Conservation (phyloP, 306 rosid genomes). For the Casuarina equisetifolia region DNA sequence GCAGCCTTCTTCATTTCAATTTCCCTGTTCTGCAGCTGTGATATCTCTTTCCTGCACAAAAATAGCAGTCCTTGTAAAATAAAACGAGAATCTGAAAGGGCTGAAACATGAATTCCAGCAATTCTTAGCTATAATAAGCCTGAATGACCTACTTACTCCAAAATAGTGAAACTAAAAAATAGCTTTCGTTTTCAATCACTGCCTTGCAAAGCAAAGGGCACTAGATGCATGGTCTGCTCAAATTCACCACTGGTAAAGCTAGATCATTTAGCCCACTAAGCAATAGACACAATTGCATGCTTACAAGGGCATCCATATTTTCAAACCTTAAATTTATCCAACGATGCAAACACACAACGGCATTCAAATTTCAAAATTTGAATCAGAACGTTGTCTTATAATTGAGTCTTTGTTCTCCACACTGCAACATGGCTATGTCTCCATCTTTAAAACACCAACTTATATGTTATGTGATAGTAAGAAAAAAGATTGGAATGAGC, state of each 20-base stretch:
- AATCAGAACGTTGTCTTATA: neutral
- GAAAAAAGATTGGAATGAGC: neutral
- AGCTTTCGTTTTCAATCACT: neutral
- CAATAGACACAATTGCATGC: neutral
- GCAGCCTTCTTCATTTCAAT: slow-evolving; percentile 74
- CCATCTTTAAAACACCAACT: neutral
- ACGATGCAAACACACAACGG: neutral
- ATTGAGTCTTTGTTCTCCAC: neutral
- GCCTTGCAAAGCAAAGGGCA: neutral
- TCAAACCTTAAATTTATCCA: neutral
- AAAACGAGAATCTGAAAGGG: slow-evolving; percentile 14
- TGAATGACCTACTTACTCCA: neutral
- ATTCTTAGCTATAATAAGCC: slow-evolving; percentile 3
- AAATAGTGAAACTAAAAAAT: neutral
- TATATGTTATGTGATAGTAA: neutral
- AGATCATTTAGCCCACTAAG: neutral
- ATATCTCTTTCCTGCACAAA: slow-evolving; percentile 73
- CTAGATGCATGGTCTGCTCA: neutral
- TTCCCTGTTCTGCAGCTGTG: slow-evolving; percentile 79
- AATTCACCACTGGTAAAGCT: neutral
- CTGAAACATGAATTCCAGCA: slow-evolving; percentile 1
- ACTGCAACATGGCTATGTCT: neutral
- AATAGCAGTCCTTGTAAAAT: slow-evolving; percentile 7
- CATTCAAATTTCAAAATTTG: neutral
- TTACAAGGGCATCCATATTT: neutral